A percentile compares a stretch with the other conserved stretches of the same genome.
Evolutionary conservation across 2,329 filamentous ascomycete species (phyloP).

Genomic region (Neonectria magnoliae): DNA sequence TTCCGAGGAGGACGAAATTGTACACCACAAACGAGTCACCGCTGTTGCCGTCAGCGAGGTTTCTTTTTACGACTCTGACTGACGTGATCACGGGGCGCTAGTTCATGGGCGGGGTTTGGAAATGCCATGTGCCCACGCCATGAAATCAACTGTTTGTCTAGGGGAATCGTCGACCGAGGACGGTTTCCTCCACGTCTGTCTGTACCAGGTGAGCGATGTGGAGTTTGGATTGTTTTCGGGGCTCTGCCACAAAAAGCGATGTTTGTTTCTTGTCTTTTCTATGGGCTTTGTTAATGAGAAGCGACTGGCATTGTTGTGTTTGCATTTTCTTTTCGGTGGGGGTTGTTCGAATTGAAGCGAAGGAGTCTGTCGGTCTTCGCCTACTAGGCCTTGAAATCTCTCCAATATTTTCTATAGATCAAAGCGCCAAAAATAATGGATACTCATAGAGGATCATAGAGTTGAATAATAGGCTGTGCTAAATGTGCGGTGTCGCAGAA

Average conservation of each 20-base stretch:
- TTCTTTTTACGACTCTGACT: conserved; percentile 42
- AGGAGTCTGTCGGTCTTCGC: background rate
- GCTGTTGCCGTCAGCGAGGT: conserved; percentile 44
- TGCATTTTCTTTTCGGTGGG: background rate
- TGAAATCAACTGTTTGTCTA: background rate
- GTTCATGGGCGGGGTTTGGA: background rate
- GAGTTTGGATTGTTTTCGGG: conserved; percentile 21
- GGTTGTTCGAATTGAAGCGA: background rate
- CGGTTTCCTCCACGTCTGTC: conserved; percentile 6
- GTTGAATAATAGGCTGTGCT: background rate
- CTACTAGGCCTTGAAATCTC: background rate
- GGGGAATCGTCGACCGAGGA: background rate
- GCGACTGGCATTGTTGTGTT: background rate
- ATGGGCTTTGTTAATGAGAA: background rate
- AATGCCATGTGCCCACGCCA: background rate
- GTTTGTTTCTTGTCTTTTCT: background rate
- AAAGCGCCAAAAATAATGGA: background rate
- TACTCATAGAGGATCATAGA: background rate
- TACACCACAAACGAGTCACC: conserved; percentile 28
- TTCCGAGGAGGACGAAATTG: conserved; percentile 44
- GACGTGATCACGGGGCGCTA: background rate
- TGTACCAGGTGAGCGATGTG: conserved; percentile 7
- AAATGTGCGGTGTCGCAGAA: background rate
- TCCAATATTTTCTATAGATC: background rate
- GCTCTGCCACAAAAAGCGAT: conserved; percentile 2